A percentile compares a stretch with the other conserved stretches of the same genome.
Evolutionary conservation across 2,329 filamentous ascomycete genomes (phyloP).

Genomic region (Pseudogymnoascus sp.): DNA sequence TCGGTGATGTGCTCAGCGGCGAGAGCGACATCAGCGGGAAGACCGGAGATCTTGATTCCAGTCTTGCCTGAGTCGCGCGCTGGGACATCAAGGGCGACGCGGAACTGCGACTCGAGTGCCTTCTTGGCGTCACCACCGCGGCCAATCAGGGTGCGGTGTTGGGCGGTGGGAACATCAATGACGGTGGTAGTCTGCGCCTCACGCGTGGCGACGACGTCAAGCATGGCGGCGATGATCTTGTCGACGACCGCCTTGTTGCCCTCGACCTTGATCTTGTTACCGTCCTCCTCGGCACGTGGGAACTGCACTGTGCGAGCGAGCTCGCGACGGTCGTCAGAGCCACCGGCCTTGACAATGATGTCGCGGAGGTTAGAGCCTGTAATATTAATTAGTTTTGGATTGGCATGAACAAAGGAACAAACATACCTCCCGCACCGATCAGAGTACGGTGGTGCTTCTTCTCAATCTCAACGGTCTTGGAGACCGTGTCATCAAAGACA

Average conservation of each 20-base stretch:
- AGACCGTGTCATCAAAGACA: slow-evolving; percentile 83
- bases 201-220: slow-evolving; percentile 72
- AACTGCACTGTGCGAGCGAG: slow-evolving; percentile 89
- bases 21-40: slow-evolving; percentile 68
- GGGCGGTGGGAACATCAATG: slow-evolving; percentile 77
- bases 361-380: slow-evolving; percentile 77
- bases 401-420: background rate
- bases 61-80: slow-evolving; percentile 78
- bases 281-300: slow-evolving; percentile 77
- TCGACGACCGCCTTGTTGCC: slow-evolving; percentile 77
- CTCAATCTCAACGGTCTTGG: slow-evolving; percentile 79
- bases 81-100: slow-evolving; percentile 81
- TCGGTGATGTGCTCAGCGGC: slow-evolving; percentile 78
- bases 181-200: slow-evolving; percentile 72
- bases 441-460: slow-evolving; percentile 86
- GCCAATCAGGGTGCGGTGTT: slow-evolving; percentile 86
- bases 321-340: slow-evolving; percentile 74
- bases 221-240: slow-evolving; percentile 75
- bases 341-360: slow-evolving; percentile 80
- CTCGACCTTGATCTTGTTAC: slow-evolving; percentile 79
- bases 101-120: slow-evolving; percentile 76
- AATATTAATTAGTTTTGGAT: slow-evolving; percentile 30
- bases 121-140: slow-evolving; percentile 83
- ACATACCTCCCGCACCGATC: slow-evolving; percentile 80
- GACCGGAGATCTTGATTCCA: slow-evolving; percentile 77